Evolutionary conservation across 495 filamentous ascomycete genomes (phyloP).

Genomic region (Glarea lozoyensis): DNA sequence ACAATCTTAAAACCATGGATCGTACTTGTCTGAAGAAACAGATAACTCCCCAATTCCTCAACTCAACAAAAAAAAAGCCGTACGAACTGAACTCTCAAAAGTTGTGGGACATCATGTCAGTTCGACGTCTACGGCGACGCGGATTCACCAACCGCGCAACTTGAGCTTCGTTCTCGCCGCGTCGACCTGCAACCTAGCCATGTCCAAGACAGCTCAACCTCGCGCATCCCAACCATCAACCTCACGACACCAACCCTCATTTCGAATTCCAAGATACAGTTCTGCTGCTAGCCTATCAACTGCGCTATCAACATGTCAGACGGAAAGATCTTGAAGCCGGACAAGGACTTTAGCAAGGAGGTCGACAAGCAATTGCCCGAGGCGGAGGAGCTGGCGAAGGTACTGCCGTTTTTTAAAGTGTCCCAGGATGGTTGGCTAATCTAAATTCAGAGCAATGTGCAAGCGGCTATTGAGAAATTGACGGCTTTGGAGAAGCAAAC

Average conservation of each 20-base stretch:
- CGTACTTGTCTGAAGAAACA: too few species aligned
- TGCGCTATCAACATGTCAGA: constrained; percentile 24
- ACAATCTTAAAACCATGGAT: too few species aligned
- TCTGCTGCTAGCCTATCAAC: neutral
- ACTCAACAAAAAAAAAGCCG: too few species aligned
- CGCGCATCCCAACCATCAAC: neutral
- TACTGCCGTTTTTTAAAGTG: too few species aligned
- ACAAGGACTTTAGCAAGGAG: constrained; percentile 79
- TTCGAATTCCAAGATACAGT: too few species aligned
- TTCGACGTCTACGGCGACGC: neutral
- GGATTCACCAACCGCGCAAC: neutral
- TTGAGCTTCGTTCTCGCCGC: constrained; percentile 7
- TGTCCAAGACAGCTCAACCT: neutral
- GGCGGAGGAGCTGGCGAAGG: constrained; percentile 80
- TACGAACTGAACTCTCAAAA: too few species aligned
- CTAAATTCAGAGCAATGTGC: constrained; percentile 60
- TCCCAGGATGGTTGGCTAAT: too few species aligned
- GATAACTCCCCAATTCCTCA: too few species aligned
- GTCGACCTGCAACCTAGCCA: constrained; percentile 7
- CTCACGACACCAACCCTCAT: neutral
- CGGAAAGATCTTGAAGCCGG: constrained; percentile 35
- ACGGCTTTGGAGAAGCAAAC: constrained; percentile 87
- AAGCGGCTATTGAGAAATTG: constrained; percentile 87
- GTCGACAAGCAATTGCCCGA: constrained; percentile 85
- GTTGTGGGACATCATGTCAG: too few species aligned